Conservation (phyloP, 176 grass and related monocot genomes). For the Bolboschoenus planiculmis region DNA sequence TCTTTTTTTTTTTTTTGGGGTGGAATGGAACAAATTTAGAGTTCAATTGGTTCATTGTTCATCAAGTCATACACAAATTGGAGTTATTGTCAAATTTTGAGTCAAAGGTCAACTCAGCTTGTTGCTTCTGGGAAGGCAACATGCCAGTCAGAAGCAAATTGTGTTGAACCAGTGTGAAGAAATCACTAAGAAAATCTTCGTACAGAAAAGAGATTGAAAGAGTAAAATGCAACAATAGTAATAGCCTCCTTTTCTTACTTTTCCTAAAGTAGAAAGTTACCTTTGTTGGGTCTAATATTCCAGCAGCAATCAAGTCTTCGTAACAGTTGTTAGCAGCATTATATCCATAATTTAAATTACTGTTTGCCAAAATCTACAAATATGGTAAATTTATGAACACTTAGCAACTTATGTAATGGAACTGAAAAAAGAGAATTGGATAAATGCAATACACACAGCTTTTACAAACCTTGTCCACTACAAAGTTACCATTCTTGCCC, state of each 20-base stretch:
- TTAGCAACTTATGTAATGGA: background rate
- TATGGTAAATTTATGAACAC: background rate
- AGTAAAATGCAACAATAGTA: background rate
- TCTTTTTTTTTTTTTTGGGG: background rate
- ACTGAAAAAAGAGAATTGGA: background rate
- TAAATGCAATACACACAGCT: background rate
- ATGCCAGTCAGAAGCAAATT: background rate
- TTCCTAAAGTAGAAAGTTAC: constrained; percentile 23
- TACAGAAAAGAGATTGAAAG: background rate
- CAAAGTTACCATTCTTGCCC: constrained; percentile 62
- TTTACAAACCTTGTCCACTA: constrained; percentile 51
- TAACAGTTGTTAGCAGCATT: constrained; percentile 78
- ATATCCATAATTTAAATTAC: constrained; percentile 67
- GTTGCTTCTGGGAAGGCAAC: background rate
- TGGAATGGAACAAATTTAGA: background rate
- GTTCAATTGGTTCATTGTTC: background rate
- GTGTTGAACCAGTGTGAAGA: background rate
- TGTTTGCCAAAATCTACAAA: constrained; percentile 55
- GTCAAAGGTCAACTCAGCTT: background rate
- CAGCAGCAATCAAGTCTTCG: constrained; percentile 67
- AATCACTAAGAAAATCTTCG: background rate
- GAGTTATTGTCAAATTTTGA: background rate
- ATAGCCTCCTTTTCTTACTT: background rate
- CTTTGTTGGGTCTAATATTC: constrained; percentile 89
- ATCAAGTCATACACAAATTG: background rate